Evolutionary conservation across 2,329 filamentous ascomycete species (phyloP), one percentile per base, ranked within the genome.

Genomic region (Colletotrichum falcatum): DNA sequence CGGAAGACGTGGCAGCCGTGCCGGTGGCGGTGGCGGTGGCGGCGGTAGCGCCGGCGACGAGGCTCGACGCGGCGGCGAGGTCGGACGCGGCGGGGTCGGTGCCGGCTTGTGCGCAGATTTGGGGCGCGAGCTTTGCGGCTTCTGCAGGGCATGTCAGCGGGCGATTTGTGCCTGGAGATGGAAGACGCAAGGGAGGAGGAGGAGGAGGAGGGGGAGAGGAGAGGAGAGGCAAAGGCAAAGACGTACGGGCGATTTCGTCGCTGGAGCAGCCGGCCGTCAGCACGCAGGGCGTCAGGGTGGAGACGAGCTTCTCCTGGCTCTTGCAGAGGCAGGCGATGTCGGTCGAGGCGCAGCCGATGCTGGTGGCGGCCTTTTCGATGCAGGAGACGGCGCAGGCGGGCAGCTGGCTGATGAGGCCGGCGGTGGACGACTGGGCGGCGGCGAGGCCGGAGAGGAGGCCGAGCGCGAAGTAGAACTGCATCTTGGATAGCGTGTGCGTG

Each of bases 401-500:
- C 35, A 73, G 70, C 42, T 73, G 62, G 54, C 56, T 59, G 65
- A 73, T 59, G 44, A 73, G 72, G 14, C 59, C 44, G 14, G 72
- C 49, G 11, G 72, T 46, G 16, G 79, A 78, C 62, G 75, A 72
- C 60, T 73, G 72, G 9, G 72, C 72, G 62, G 70, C 65, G 61
- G 59, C 72, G 48, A 73, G 54, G 55, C 65, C 72, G 62, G 53
- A 51, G 58, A 72, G 35, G 59, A 72, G 28, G 48, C 65, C 54
- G 54, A 70, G 37, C 23, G 70, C 59, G 53, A 46, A 11, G 59
- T 39, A 42, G 64, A 58, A 63, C 68, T 68, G 53, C 68, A 71
- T 71, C 5, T n/a, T 66, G 62, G 20, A 30, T 18, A 30, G 18
- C 5, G 9, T 30, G 23, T 12, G 20, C 23, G 16, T 28, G 16